Evolutionary conservation across 176 grass and related monocot genomes (phyloP).

Genomic region (Secale cereale): DNA sequence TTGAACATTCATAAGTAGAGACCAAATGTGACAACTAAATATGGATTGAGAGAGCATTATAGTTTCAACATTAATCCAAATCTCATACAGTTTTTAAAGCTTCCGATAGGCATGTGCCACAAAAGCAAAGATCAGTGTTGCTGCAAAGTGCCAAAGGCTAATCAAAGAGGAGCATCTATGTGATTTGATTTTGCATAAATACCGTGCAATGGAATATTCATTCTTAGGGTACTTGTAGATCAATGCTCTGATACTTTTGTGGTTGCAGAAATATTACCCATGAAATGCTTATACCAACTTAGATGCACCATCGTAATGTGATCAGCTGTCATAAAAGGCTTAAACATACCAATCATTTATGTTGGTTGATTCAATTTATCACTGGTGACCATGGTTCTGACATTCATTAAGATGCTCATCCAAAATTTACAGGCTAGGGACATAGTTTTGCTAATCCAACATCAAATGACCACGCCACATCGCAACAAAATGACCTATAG

Average conservation of each 20-base stretch:
- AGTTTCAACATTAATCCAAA: background rate
- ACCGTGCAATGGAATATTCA: background rate
- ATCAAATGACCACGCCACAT: too few species aligned
- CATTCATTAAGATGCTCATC: too few species aligned
- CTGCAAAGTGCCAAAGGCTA: background rate
- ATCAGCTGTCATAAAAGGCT: background rate
- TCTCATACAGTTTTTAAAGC: too few species aligned
- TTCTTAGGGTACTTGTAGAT: background rate
- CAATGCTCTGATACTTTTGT: background rate
- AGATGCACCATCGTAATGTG: background rate
- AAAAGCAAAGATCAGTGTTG: background rate
- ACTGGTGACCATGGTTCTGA: background rate
- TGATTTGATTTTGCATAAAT: background rate
- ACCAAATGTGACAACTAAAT: background rate
- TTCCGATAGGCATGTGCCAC: background rate
- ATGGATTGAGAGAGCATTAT: background rate
- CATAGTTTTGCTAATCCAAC: too few species aligned
- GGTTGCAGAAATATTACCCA: background rate
- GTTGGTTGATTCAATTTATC: background rate
- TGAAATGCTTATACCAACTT: background rate
- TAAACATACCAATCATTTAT: background rate
- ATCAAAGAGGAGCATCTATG: background rate
- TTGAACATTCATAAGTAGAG: background rate
- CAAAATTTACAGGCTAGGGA: too few species aligned
- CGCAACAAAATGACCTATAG: too few species aligned